Conservation (phyloP, 1,284 basidiomycete species). For the Austroboletus rostrupii region DNA sequence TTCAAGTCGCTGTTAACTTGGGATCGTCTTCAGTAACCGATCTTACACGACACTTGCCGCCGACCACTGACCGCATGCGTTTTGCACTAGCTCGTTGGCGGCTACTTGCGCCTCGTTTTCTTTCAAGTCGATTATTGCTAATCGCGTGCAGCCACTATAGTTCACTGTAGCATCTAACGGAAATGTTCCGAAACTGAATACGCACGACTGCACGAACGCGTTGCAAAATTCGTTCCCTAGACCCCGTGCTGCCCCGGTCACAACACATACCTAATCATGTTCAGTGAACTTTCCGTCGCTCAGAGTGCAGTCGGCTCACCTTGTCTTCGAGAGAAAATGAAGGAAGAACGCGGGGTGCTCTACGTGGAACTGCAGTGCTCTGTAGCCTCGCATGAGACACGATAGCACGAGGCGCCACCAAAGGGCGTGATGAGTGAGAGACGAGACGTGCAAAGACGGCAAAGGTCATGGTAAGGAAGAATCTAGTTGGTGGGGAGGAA, state of each 20-base stretch:
- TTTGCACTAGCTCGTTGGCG: conserved; percentile 67
- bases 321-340: conserved; percentile 69
- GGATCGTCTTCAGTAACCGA: conserved; percentile 35
- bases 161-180: conserved; percentile 2
- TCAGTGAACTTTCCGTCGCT: not conserved
- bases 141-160: conserved; percentile 70
- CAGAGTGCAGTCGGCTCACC: conserved; percentile 33
- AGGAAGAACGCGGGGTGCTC: conserved; percentile 41
- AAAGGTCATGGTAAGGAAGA: conserved; percentile 23
- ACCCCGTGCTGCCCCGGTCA: conserved; percentile 93
- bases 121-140: conserved; percentile 85
- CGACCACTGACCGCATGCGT: conserved; percentile 45
- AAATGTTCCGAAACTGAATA: conserved; percentile 13
- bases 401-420: conserved; percentile 8
- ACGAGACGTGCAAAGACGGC: conserved; percentile 25
- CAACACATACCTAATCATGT: conserved; percentile 71
- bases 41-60: conserved; percentile 9
- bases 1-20: conserved; percentile 59
- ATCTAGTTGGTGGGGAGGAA: conserved; percentile 9
- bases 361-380: conserved; percentile 18
- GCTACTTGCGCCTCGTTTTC: conserved; percentile 68
- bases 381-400: conserved; percentile 22
- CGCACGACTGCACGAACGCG: conserved; percentile 83
- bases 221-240: conserved; percentile 86
- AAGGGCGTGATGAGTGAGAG: conserved; percentile 16